Base-by-base conservation (phyloP, 2,329 filamentous ascomycete genomes). In the Exophiala viscosa region DNA sequence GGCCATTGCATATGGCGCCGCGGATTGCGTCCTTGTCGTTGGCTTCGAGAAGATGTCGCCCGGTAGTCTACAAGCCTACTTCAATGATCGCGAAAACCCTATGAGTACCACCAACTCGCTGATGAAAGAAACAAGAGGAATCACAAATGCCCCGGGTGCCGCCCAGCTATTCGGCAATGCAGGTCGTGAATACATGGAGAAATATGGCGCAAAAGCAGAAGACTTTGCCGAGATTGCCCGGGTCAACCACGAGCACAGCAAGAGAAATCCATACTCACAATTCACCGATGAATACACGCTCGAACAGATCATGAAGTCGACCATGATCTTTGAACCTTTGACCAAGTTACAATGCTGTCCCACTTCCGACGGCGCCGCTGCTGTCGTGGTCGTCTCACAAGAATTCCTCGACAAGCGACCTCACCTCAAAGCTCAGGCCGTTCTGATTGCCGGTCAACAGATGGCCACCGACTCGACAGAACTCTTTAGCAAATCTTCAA, bases 1-100 rank as follows among this genome's bases (percentile, higher is more conserved):
- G 48, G 79, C 95, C 69, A 85, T 96, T 63, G 79, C 83, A 5
- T 80, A 88, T 63, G 91, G 91, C 32, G 88, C 83, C 11, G 88
- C 90, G 1, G 88, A 96, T 71, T 95, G 90, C 67, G 84, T 96
- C 15, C 76, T 97, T 55, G 91, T 97, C 1, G 83, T 97, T 15
- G 93, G 92, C 3, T 97, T 97, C 65, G 93, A 97, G 79, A 96
- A 96, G 83, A 97, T 97, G 92, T 91, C 86, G 74, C 86, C 87
- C 0, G 92, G 92, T n/a, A 88, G 84, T 62, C 76, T 97, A 60
- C 85, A 91, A 75, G 81, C 76, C 51, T 86, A 88, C 74, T 97
- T 88, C 75, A 85, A 91, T 62, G 92, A 97, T 69, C 81, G 92
- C 20, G 82, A 85, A 62, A 91, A 87, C 66, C 91, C 92, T 2